phyloP scores from a whole-genome alignment of 177 flowering plant genomes.

The Vitis hybrid region DNA sequence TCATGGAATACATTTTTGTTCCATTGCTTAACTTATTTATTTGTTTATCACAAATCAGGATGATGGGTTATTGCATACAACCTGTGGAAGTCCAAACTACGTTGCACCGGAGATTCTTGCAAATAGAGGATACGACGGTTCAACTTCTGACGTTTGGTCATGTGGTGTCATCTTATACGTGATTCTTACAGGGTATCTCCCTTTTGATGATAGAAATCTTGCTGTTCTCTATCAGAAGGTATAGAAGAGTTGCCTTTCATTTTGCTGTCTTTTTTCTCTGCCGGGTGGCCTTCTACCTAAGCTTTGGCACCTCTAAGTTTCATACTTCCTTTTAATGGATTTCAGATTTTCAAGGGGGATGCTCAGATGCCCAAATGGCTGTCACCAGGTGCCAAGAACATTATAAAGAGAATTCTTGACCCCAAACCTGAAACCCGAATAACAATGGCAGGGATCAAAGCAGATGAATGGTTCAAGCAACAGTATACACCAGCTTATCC shows the following conservation, averaged over 20 bases:
- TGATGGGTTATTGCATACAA: constrained; percentile 91
- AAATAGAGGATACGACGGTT: constrained; percentile 86
- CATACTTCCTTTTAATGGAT: background rate
- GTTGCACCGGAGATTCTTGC: constrained; percentile 96
- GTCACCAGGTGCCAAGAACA: constrained; percentile 65
- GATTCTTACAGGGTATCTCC: constrained; percentile 80
- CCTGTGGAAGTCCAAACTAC: constrained; percentile 97
- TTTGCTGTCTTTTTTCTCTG: background rate
- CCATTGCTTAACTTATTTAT: background rate
- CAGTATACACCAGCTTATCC: constrained; percentile 53
- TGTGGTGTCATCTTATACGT: constrained; percentile 95
- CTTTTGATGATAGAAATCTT: constrained; percentile 91
- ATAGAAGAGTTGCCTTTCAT: constrained; percentile 3
- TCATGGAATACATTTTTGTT: background rate
- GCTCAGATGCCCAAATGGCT: constrained; percentile 77
- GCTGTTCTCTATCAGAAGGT: constrained; percentile 97
- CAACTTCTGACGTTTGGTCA: constrained; percentile 90
- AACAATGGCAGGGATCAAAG: constrained; percentile 65
- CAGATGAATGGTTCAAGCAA: constrained; percentile 75
- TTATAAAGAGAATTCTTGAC: constrained; percentile 79
- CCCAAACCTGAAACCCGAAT: constrained; percentile 81
- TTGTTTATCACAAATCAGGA: constrained; percentile 34
- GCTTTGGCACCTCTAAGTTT: too few relatives aligned
- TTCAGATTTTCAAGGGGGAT: constrained; percentile 85
- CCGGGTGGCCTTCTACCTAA: too few relatives aligned